phyloP scores from a whole-genome alignment of 2,329 filamentous ascomycete species.

The Uncinocarpus reesii region DNA sequence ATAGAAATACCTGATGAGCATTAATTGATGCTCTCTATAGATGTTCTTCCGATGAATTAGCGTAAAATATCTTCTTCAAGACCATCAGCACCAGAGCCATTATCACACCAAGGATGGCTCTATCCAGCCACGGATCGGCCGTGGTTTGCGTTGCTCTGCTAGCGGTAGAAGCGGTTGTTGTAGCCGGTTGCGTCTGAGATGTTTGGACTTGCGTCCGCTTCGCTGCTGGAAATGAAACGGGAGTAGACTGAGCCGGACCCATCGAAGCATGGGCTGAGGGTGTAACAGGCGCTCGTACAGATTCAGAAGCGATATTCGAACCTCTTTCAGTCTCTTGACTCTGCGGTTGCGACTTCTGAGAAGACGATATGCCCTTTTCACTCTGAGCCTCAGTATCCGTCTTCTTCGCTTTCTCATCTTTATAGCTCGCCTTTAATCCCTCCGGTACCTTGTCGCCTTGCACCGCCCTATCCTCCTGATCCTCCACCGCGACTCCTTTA shows the following conservation, averaged over 20 bases:
- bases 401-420: constrained; percentile 31
- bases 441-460: constrained; percentile 38
- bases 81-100: constrained; percentile 62
- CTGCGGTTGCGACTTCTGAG: neutral
- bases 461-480: constrained; percentile 28
- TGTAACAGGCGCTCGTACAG: neutral
- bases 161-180: neutral
- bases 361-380: neutral
- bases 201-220: neutral
- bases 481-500: constrained; percentile 32
- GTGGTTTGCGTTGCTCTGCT: neutral
- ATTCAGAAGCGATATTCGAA: neutral
- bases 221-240: neutral
- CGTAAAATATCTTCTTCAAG: constrained; percentile 32
- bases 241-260: neutral
- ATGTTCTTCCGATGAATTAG: neutral
- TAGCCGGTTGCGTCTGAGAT: neutral
- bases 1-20: too few species aligned
- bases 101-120: constrained; percentile 63
- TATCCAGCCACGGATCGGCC: constrained; percentile 67
- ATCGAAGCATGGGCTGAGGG: neutral
- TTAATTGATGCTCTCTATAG: too few species aligned
- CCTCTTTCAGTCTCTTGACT: neutral
- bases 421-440: constrained; percentile 34
- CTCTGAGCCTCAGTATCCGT: neutral